phyloP scores from a whole-genome alignment of 345 rosid species.

The Xanthoceras sorbifolium region DNA sequence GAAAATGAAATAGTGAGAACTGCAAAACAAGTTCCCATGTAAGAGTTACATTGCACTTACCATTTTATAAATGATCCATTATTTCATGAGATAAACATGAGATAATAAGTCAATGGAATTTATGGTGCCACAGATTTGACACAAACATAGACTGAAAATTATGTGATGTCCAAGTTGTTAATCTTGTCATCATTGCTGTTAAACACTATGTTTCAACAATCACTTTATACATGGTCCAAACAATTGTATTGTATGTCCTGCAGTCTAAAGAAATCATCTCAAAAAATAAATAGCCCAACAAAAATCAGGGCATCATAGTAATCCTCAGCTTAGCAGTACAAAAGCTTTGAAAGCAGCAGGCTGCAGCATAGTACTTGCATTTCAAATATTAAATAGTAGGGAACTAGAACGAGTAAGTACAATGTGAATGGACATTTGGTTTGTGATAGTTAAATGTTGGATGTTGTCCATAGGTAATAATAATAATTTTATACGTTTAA shows the following conservation, averaged over 20 bases:
- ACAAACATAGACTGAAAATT: neutral
- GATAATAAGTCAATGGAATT: neutral
- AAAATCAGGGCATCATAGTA: neutral
- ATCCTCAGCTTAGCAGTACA: neutral
- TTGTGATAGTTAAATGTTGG: neutral
- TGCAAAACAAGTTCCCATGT: neutral
- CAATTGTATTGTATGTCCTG: slow-evolving; percentile 9
- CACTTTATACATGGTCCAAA: neutral
- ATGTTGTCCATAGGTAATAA: neutral
- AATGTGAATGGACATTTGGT: neutral
- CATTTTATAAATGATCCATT: neutral
- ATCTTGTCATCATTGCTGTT: neutral
- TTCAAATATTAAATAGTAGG: neutral
- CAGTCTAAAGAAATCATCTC: neutral
- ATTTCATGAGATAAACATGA: neutral
- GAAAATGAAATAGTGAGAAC: neutral
- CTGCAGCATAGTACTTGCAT: neutral
- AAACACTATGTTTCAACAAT: neutral
- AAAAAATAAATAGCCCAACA: neutral
- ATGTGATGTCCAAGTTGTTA: neutral
- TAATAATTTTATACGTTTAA: too few relatives aligned
- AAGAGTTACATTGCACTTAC: neutral
- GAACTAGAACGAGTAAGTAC: neutral
- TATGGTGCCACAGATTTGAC: neutral
- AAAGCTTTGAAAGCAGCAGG: neutral